Conservation (phyloP, 768 basidiomycete species). For the Lentinula aciculospora region DNA sequence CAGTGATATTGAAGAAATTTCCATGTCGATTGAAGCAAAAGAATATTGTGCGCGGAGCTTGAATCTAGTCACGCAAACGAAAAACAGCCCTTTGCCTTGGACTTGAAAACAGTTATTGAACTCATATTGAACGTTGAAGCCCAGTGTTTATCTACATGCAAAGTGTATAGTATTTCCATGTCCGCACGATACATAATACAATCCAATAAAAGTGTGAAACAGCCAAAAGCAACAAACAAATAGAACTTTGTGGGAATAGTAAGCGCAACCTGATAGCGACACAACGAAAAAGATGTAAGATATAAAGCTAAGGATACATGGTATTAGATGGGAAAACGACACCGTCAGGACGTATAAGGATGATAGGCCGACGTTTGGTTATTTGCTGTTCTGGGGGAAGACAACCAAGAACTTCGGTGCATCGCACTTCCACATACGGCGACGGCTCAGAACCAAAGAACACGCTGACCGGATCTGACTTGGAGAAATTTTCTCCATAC, state of each 20-base stretch:
- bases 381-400: conserved; percentile 67
- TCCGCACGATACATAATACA: conserved; percentile 7
- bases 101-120: neutral
- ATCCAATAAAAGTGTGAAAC: conserved; percentile 14
- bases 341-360: conserved; percentile 80
- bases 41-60: too few relatives aligned
- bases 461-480: conserved; percentile 72
- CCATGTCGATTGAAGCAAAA: neutral
- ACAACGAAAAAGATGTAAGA: conserved; percentile 8
- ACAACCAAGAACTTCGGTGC: conserved; percentile 80
- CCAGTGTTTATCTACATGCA: neutral
- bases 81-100: too few relatives aligned
- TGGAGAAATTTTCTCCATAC: conserved; percentile 86
- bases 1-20: conserved; percentile 3
- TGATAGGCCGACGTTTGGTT: conserved; percentile 69
- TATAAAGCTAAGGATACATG: conserved; percentile 63
- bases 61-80: neutral
- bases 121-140: neutral
- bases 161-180: neutral
- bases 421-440: conserved; percentile 83
- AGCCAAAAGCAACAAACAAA: conserved; percentile 8
- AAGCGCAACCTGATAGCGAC: conserved; percentile 12
- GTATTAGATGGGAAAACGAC: conserved; percentile 82
- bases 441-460: conserved; percentile 88
- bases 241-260: conserved; percentile 12